Percentiles rank a stretch among this genome's conserved stretches.
Conservation (phyloP, 1,284 basidiomycete species). For the Malassezia dermatis region DNA sequence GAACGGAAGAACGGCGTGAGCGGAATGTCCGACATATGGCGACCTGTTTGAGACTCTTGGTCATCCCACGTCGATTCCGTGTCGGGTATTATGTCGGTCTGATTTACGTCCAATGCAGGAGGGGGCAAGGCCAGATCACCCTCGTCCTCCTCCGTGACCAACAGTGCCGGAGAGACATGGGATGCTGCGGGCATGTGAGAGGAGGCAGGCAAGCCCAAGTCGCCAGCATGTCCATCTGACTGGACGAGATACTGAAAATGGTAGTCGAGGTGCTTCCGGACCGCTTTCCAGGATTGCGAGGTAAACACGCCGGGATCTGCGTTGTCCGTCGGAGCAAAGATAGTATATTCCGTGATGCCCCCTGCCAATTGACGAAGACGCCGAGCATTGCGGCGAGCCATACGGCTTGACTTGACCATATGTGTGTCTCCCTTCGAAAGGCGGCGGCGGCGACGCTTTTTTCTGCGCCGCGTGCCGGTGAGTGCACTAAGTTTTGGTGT, state of each 20-base stretch:
- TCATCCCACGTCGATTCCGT: constrained; percentile 14
- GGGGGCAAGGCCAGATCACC: constrained; percentile 37
- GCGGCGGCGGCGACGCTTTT: neutral
- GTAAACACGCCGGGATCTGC: constrained; percentile 21
- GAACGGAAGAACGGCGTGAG: constrained; percentile 28
- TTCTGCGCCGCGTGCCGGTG: constrained; percentile 3
- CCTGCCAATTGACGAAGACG: constrained; percentile 36
- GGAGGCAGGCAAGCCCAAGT: constrained; percentile 23
- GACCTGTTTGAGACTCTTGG: constrained; percentile 30
- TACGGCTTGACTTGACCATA: constrained; percentile 29
- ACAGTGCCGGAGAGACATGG: neutral
- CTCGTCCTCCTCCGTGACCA: neutral
- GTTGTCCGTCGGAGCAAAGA: constrained; percentile 35
- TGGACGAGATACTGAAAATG: constrained; percentile 36
- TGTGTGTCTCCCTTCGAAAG: neutral
- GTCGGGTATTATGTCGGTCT: neutral
- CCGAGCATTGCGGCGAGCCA: constrained; percentile 38
- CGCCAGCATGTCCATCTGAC: constrained; percentile 33
- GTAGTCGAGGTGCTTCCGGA: constrained; percentile 31
- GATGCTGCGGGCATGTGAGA: neutral
- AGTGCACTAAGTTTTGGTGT: constrained; percentile 8
- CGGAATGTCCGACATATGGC: constrained; percentile 42
- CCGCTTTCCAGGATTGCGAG: constrained; percentile 21
- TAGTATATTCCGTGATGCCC: constrained; percentile 41
- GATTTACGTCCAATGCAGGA: constrained; percentile 25